Evolutionary conservation across 1,139 yeast species (phyloP).

Genomic region (Zygosaccharomyces sapae): DNA sequence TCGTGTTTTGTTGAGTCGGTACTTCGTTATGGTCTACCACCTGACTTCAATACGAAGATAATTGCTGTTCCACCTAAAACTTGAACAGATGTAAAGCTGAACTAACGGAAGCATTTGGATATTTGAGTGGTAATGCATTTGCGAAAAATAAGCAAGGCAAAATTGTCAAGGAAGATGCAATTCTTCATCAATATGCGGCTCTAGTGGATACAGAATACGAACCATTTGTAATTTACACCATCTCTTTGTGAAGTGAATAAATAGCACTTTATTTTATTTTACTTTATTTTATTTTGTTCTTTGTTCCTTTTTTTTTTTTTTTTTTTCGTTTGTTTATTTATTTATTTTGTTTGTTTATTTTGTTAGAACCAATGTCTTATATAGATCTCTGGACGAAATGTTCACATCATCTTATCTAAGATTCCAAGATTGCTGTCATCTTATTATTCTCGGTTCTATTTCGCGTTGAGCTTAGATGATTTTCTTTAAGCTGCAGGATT

Average conservation of each 20-base stretch:
- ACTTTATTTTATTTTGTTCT: too few species aligned
- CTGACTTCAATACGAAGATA: constrained; percentile 66
- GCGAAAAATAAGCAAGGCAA: constrained; percentile 59
- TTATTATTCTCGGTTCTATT: too few species aligned
- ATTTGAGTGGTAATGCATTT: constrained; percentile 86
- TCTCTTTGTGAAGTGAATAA: constrained; percentile 25
- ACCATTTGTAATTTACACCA: constrained; percentile 82
- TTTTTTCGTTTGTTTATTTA: too few species aligned
- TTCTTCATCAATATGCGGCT: constrained; percentile 80
- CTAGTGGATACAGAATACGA: constrained; percentile 92
- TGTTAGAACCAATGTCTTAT: too few species aligned
- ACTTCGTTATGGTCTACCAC: constrained; percentile 93
- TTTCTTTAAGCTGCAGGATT: too few species aligned
- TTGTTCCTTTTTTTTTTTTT: too few species aligned
- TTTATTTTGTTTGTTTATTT: too few species aligned
- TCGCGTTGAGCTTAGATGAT: too few species aligned
- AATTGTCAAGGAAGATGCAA: constrained; percentile 51
- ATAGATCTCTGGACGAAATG: too few species aligned
- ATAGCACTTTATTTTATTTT: background rate
- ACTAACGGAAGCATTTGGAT: constrained; percentile 71
- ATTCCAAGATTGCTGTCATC: too few species aligned
- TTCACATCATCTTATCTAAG: too few species aligned
- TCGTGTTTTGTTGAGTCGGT: constrained; percentile 65
- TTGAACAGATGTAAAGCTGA: constrained; percentile 61
- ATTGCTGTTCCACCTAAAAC: constrained; percentile 41